Evolutionary conservation across 2,329 filamentous ascomycete species (phyloP).

Genomic region (Pseudogymnoascus sp.): DNA sequence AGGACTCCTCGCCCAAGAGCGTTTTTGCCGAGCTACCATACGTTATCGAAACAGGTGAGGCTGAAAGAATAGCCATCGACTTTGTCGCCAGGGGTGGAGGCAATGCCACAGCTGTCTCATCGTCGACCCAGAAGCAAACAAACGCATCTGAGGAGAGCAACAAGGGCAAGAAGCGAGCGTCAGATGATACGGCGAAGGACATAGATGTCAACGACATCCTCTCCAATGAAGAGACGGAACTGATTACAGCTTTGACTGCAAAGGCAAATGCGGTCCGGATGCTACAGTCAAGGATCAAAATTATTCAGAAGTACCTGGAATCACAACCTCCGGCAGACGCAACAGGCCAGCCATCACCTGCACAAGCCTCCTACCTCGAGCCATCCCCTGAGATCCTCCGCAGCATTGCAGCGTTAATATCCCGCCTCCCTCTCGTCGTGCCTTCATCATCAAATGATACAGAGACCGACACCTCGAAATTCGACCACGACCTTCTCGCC

Average conservation of each 20-base stretch:
- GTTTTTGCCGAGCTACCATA: slow-evolving; percentile 80
- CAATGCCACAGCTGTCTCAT: slow-evolving; percentile 58
- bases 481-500: slow-evolving; percentile 61
- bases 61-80: slow-evolving; percentile 96
- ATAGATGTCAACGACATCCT: slow-evolving; percentile 45
- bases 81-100: slow-evolving; percentile 80
- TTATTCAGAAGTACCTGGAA: slow-evolving; percentile 69
- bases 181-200: slow-evolving; percentile 26
- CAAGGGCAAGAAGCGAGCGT: slow-evolving; percentile 29
- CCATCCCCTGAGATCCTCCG: slow-evolving; percentile 55
- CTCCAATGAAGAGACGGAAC: slow-evolving; percentile 52
- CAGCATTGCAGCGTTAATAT: slow-evolving; percentile 77
- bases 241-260: slow-evolving; percentile 61
- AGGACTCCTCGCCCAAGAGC: slow-evolving; percentile 44
- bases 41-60: slow-evolving; percentile 85
- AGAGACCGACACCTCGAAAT: slow-evolving; percentile 47
- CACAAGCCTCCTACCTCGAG: slow-evolving; percentile 43
- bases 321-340: slow-evolving; percentile 46
- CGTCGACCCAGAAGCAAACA: slow-evolving; percentile 20
- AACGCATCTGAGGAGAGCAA: slow-evolving; percentile 24
- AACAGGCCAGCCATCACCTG: neutral
- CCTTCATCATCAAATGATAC: slow-evolving; percentile 36
- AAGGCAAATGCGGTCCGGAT: slow-evolving; percentile 93
- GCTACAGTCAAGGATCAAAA: slow-evolving; percentile 67
- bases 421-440: slow-evolving; percentile 71